A percentile compares a stretch with the other conserved stretches of the same genome.
These are phyloP conservation scores for Populus deltoides DNA, from an alignment of 345 rosid species.

Conservation along the genomic window DNA sequence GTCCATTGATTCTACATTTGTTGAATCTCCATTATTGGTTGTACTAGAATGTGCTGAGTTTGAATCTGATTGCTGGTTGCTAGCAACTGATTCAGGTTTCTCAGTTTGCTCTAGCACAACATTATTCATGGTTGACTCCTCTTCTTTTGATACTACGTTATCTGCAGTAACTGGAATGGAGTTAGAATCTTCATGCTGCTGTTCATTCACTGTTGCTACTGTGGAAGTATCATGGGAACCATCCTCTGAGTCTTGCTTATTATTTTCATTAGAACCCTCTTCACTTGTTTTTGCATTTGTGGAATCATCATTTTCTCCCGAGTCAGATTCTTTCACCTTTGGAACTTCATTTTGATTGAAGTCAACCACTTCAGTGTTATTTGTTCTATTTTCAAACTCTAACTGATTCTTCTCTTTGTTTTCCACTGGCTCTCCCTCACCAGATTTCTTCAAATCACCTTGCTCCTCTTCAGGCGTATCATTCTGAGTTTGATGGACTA, in stretches of 20 bases:
- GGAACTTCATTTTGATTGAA: slow-evolving; percentile 35
- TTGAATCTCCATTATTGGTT: slow-evolving; percentile 32
- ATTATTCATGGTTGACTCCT: slow-evolving; percentile 27
- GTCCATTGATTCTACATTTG: slow-evolving; percentile 31
- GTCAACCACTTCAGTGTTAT: slow-evolving; percentile 21
- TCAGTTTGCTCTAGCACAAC: slow-evolving; percentile 40
- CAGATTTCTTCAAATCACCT: slow-evolving; percentile 21
- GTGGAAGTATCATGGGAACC: slow-evolving; percentile 20
- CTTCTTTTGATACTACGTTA: slow-evolving; percentile 19
- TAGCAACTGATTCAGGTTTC: slow-evolving; percentile 38
- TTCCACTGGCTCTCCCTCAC: slow-evolving; percentile 30
- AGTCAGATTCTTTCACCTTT: slow-evolving; percentile 27
- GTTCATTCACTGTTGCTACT: slow-evolving; percentile 21
- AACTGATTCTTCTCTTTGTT: slow-evolving; percentile 31
- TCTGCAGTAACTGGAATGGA: slow-evolving; percentile 2
- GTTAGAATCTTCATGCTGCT: slow-evolving; percentile 17
- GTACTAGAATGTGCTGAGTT: slow-evolving; percentile 32
- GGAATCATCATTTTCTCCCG: slow-evolving; percentile 21
- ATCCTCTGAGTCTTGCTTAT: slow-evolving; percentile 26
- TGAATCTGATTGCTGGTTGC: slow-evolving; percentile 44
- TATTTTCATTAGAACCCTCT: slow-evolving; percentile 26
- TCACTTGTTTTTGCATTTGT: slow-evolving; percentile 9
- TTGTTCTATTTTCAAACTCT: slow-evolving; percentile 17
- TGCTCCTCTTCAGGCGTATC: slow-evolving; percentile 29
- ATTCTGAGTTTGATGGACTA: slow-evolving; percentile 47